Base-by-base conservation (phyloP, 768 basidiomycete genomes). In the Tephrocybe sp. region DNA sequence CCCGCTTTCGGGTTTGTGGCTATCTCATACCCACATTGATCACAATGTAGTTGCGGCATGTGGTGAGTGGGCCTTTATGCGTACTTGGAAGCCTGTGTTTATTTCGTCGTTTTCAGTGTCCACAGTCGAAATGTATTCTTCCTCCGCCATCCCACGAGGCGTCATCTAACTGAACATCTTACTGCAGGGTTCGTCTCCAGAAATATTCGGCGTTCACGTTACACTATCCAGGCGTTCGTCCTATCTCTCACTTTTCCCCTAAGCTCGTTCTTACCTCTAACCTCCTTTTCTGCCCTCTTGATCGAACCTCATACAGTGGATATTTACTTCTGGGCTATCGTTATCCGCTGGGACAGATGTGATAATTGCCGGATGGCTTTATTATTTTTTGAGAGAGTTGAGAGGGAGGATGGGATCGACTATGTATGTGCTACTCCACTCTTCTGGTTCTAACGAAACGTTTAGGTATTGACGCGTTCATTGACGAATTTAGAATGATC, bases 291-390 rank as follows among this genome's bases (percentile, higher is more conserved):
- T n/a, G n/a, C n/a, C n/a, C n/a, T n/a, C n/a, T n/a, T n/a, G 33
- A 19, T 11, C 25, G 9, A 15, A 23, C 33, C 16, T 15, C 5
- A 19, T 8, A 6, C 22, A 75, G 74, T 73, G 69, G 64, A 46
- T 75, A 8, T 74, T 75, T 40, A 75, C 74, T 11, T 60, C 68
- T 9, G 74, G 74, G 4, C 64, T 75, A 5, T 64, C 68, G 1
- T 58, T 75, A 36, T 75, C 74, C 1, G 65, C 69, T 8, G 63
- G 64, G 6, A 65, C 67, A 1, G 74, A 75, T 42, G 40, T 73
- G 9, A 50, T 74, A 25, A 65, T 75, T 42, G 69, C 74, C 2
- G 57, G 59, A 16, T 69, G 62, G 49, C 55, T 75, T 50, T 72
- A 63, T 21, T 60, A 70, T 56, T 70, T 69, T 16, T 52, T 75